A percentile compares a stretch with the other conserved stretches of the same genome.
phyloP scores from a whole-genome alignment of 345 rosid species.

The Clausena lansium region DNA sequence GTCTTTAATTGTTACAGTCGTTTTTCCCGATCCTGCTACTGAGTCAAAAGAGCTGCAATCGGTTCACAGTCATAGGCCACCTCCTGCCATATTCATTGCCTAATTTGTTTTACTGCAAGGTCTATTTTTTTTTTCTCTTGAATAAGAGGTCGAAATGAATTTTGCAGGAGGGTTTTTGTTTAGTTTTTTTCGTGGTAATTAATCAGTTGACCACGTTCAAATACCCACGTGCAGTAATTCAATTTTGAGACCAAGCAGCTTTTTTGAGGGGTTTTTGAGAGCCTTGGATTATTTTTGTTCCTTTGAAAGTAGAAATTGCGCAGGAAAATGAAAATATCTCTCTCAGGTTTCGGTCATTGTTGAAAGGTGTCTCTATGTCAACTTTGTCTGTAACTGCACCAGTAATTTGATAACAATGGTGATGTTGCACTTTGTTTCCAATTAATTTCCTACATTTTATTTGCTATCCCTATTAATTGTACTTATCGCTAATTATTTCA shows the following conservation, averaged over 20 bases:
- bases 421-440: neutral
- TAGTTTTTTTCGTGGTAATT: constrained; percentile 16
- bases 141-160: too few species aligned
- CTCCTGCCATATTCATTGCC: neutral
- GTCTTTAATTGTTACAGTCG: neutral
- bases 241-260: neutral
- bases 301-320: neutral
- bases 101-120: constrained; percentile 4
- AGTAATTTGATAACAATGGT: neutral
- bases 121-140: neutral
- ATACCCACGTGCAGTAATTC: constrained; percentile 5
- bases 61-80: neutral
- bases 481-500: neutral
- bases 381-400: neutral
- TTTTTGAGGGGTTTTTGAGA: neutral
- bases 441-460: neutral
- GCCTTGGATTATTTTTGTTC: neutral
- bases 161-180: constrained; percentile 17
- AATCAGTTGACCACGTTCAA: constrained; percentile 22
- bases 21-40: neutral
- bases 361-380: neutral
- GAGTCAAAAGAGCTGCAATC: neutral
- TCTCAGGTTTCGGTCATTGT: neutral
- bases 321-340: neutral
- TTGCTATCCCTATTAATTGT: neutral